Conservation (phyloP, 805 yeast species). For the Debaryomyces tyrocola region DNA sequence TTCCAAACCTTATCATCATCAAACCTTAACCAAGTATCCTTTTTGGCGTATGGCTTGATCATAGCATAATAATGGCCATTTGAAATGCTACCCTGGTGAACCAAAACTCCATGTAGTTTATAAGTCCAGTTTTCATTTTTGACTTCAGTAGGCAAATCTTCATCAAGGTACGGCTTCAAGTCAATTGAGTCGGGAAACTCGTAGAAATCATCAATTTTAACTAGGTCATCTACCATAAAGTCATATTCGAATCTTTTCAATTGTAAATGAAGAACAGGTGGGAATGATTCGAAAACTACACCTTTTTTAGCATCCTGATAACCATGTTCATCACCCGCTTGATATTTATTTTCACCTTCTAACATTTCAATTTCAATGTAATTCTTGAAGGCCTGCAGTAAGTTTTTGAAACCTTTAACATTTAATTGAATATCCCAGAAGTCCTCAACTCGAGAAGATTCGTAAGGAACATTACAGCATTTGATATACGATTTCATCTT, state of each 20-base stretch:
- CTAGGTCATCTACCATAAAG: slow-evolving; percentile 81
- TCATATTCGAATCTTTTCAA: slow-evolving; percentile 94
- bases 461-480: slow-evolving; percentile 91
- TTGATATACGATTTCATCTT: slow-evolving; percentile 93
- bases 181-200: slow-evolving; percentile 87
- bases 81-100: slow-evolving; percentile 93
- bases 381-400: slow-evolving; percentile 76
- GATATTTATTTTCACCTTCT: slow-evolving; percentile 94
- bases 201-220: slow-evolving; percentile 88
- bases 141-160: slow-evolving; percentile 41
- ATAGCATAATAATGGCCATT: slow-evolving; percentile 96
- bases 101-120: slow-evolving; percentile 87
- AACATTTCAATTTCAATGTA: slow-evolving; percentile 86
- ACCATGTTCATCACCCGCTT: slow-evolving; percentile 81
- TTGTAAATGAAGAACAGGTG: slow-evolving; percentile 91
- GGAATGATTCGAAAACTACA: slow-evolving; percentile 85
- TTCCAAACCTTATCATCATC: slow-evolving; percentile 95
- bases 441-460: slow-evolving; percentile 87
- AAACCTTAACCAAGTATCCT: slow-evolving; percentile 78
- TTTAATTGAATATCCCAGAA: slow-evolving; percentile 98
- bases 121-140: slow-evolving; percentile 69
- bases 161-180: slow-evolving; percentile 73
- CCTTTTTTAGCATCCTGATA: slow-evolving; percentile 97
- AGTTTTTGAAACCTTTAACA: slow-evolving; percentile 76
- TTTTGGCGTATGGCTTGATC: slow-evolving; percentile 73